Percentiles rank a stretch among this genome's conserved stretches.
phyloP scores from a whole-genome alignment of 345 rosid genomes.

The Populus ilicifolia region DNA sequence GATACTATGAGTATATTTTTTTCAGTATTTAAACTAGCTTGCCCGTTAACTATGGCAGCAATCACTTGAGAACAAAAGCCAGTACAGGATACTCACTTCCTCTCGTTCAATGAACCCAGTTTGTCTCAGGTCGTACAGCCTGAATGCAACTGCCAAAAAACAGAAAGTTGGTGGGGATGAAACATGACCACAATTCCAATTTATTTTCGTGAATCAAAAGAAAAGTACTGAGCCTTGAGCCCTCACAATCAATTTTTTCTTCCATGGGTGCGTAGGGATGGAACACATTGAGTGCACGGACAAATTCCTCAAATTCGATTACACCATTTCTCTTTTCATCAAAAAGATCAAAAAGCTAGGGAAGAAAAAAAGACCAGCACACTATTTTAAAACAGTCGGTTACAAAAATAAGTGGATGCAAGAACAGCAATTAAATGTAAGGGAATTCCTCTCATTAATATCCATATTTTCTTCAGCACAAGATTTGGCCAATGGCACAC shows the following conservation, averaged over 20 bases:
- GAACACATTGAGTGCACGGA: conserved; percentile 67
- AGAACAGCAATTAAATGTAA: neutral
- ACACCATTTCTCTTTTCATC: conserved; percentile 86
- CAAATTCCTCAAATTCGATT: conserved; percentile 83
- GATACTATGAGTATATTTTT: neutral
- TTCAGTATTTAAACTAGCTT: neutral
- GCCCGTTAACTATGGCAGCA: neutral
- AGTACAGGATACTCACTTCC: conserved; percentile 48
- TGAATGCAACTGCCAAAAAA: conserved; percentile 69
- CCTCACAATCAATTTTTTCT: conserved; percentile 77
- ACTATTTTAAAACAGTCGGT: neutral
- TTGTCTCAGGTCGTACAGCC: conserved; percentile 80
- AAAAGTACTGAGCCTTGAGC: conserved; percentile 9
- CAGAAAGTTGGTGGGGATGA: neutral
- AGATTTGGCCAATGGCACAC: neutral
- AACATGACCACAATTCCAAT: neutral
- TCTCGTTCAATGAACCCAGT: conserved; percentile 79
- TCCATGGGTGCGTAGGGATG: conserved; percentile 73
- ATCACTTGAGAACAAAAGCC: neutral
- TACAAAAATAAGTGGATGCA: neutral
- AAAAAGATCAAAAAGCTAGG: conserved; percentile 74
- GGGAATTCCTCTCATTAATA: neutral
- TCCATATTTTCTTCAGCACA: neutral
- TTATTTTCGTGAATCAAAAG: neutral
- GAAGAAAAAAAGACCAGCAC: neutral